Percentiles rank a stretch among this genome's conserved stretches.
Conservation (phyloP, 768 basidiomycete species). For the Lyophyllum decastes region DNA sequence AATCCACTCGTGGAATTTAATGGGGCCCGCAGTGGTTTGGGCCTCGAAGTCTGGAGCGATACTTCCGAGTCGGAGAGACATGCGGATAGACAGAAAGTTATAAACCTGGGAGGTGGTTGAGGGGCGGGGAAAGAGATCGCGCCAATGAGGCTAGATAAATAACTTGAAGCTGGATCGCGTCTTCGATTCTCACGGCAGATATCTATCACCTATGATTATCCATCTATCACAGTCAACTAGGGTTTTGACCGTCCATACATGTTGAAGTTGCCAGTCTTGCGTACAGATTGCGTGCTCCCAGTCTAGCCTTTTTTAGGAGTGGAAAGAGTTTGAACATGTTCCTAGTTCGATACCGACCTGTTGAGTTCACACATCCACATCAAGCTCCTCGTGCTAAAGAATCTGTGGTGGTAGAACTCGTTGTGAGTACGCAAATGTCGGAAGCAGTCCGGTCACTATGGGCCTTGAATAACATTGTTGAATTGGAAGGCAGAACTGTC, state of each 20-base stretch:
- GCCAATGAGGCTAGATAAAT: not conserved
- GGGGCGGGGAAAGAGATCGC: not conserved
- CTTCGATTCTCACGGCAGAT: slow-evolving; percentile 60
- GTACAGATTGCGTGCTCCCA: slow-evolving; percentile 43
- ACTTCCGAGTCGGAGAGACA: slow-evolving; percentile 78
- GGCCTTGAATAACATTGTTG: not conserved
- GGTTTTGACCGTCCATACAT: not conserved
- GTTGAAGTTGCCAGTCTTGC: slow-evolving; percentile 26
- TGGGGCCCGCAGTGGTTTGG: slow-evolving; percentile 80
- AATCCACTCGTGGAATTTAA: slow-evolving; percentile 94
- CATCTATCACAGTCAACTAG: no score
- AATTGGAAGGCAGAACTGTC: not conserved
- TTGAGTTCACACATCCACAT: no score
- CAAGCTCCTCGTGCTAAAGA: no score
- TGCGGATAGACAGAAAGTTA: slow-evolving; percentile 15
- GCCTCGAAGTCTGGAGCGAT: slow-evolving; percentile 93
- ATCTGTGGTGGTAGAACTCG: not conserved
- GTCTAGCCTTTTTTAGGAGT: not conserved
- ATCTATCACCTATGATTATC: no score
- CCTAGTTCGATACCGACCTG: no score
- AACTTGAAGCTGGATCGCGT: slow-evolving; percentile 45
- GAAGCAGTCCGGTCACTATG: not conserved
- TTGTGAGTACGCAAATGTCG: not conserved
- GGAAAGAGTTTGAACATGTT: not conserved
- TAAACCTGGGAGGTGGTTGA: not conserved